Evolutionary conservation across 352 stramenopile species (phyloP).

Genomic region (Phytopythium vexans): DNA sequence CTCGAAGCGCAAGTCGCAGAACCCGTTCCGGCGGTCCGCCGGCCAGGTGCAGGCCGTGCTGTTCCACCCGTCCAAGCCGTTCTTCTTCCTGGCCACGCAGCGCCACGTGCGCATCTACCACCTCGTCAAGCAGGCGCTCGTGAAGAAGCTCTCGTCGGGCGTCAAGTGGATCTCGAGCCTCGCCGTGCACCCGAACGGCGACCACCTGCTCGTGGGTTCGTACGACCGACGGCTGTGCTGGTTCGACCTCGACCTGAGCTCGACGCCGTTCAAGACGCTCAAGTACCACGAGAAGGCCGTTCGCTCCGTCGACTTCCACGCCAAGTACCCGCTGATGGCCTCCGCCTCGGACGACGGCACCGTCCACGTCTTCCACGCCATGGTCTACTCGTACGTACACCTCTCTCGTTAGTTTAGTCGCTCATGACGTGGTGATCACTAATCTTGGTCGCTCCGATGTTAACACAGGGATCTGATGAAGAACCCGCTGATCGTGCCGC

Average conservation of each 20-base stretch:
- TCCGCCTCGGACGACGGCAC: slow-evolving; percentile 97
- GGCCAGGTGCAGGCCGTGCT: slow-evolving; percentile 93
- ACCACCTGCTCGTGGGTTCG: slow-evolving; percentile 98
- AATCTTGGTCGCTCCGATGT: slow-evolving; percentile 1
- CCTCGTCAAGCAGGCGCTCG: slow-evolving; percentile 96
- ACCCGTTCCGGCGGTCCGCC: slow-evolving; percentile 96
- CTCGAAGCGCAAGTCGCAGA: slow-evolving; percentile 95
- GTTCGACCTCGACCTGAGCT: slow-evolving; percentile 99
- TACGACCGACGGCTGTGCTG: slow-evolving; percentile 98
- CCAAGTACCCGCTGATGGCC: slow-evolving; percentile 98
- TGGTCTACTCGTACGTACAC: slow-evolving; percentile 95
- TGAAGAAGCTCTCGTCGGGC: slow-evolving; percentile 97
- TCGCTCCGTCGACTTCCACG: slow-evolving; percentile 92
- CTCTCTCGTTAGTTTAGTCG: background rate
- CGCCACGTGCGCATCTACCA: slow-evolving; percentile 99
- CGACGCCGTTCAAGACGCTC: slow-evolving; percentile 98
- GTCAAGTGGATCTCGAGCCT: slow-evolving; percentile 99
- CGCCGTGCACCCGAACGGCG: slow-evolving; percentile 97
- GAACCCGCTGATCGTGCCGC: slow-evolving; percentile 98
- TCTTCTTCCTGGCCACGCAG: slow-evolving; percentile 99
- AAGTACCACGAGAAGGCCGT: slow-evolving; percentile 99
- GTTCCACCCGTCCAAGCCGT: slow-evolving; percentile 99
- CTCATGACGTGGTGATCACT: slow-evolving; percentile 6
- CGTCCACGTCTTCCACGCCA: slow-evolving; percentile 99
- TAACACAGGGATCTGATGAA: slow-evolving; percentile 94